Base-by-base conservation (phyloP, 192 early-diverging fungal species). In the Chytriomyces sp. region DNA sequence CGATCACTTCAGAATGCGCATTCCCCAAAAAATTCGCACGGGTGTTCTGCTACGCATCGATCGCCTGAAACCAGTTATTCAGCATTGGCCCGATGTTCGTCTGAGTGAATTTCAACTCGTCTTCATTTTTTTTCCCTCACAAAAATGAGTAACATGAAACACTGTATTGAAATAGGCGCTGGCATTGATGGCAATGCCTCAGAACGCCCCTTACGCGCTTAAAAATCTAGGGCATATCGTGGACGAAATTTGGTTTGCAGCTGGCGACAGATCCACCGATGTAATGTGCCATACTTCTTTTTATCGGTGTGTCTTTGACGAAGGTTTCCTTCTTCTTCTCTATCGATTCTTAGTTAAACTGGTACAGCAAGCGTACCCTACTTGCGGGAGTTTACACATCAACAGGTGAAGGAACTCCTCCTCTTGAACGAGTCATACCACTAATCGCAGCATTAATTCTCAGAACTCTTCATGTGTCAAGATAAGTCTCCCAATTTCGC, bases 401-500 rank as follows among this genome's bases (percentile, higher is more conserved):
- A 0, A 91, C 96, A 10, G 87, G 84, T 81, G 70, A 46, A 57
- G 0, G 2, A 35, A 35, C 35, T 35, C 35, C 18, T 65, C 18
- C n/a, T 11, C 0, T 24, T 43, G 61, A 60, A 82, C 61, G 16
- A 60, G 26, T 0, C 53, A 9, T 10, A 57, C 63, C 61, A 16
- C 16, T 26, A 35, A 16, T 28, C 18, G 28, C 53, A 13, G 20
- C 53, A n/a, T 57, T 6, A 4, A 43, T 5, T 63, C 11, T 10
- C 48, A 90, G 95, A 98, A 81, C 79, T 98, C 59, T 98, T 91
- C 81, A 95, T 98, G 95, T 93, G 92, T 18, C 92, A 94, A 78
- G 96, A 98, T 75, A 81, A 82, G 48, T 95, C 95, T 7, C 89
- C 91, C 10, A 86, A 90, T 50, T 90, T 85, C 79, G 79, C 77